Evolutionary conservation across 192 early-diverging fungal genomes (phyloP).

Genomic region (Entomortierella parvispora): DNA sequence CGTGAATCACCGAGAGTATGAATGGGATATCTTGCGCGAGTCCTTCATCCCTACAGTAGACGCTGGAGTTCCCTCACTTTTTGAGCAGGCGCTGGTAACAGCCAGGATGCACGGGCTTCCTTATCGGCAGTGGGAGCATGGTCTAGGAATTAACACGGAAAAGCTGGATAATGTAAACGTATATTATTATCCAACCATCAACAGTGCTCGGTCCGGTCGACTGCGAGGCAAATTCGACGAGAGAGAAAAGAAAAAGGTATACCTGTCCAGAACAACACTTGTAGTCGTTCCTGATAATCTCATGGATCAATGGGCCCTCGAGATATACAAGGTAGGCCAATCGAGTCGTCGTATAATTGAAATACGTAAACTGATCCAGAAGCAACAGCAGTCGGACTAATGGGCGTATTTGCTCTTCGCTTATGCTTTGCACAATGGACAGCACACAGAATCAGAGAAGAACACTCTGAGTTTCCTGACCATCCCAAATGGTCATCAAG

Average conservation of each 20-base stretch:
- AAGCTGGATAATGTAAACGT: constrained; percentile 58
- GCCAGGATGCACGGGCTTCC: constrained; percentile 57
- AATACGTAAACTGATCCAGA: constrained; percentile 32
- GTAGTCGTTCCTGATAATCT: constrained; percentile 64
- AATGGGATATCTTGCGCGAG: no score
- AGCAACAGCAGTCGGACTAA: background rate
- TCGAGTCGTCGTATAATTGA: no score
- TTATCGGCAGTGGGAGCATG: constrained; percentile 51
- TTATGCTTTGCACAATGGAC: background rate
- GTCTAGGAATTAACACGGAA: constrained; percentile 49
- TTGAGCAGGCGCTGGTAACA: constrained; percentile 54
- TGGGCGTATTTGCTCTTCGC: background rate
- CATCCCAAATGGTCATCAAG: constrained; percentile 52
- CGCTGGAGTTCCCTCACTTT: constrained; percentile 28
- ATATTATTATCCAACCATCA: constrained; percentile 63
- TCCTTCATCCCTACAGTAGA: no score
- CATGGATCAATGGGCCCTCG: constrained; percentile 79
- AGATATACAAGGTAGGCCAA: constrained; percentile 77
- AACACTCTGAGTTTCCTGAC: constrained; percentile 52
- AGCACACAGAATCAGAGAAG: constrained; percentile 63
- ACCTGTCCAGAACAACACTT: constrained; percentile 71
- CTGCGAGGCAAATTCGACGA: background rate
- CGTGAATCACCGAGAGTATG: no score
- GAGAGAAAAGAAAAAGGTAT: constrained; percentile 57
- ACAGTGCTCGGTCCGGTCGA: constrained; percentile 6